phyloP scores from a whole-genome alignment of 306 rosid genomes.

The Medicago ruthenica region DNA sequence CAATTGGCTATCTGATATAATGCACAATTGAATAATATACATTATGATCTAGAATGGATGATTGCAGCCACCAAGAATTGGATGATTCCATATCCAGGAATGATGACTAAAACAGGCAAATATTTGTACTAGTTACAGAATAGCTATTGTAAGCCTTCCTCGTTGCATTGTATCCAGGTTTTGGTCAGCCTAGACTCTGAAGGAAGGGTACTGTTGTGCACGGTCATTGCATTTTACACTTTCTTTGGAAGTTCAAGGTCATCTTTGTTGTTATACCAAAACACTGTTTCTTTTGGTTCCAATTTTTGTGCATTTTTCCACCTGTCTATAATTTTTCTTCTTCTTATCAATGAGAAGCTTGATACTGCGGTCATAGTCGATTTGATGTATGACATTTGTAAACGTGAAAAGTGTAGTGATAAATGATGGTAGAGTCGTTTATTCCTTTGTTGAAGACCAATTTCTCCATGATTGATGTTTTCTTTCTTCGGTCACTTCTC shows the following conservation, averaged over 20 bases:
- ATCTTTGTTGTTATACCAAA: slow-evolving; percentile 40
- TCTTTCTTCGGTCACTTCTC: neutral
- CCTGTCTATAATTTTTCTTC: slow-evolving; percentile 30
- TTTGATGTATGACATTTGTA: slow-evolving; percentile 37
- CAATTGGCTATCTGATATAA: slow-evolving; percentile 38
- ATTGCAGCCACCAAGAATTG: slow-evolving; percentile 31
- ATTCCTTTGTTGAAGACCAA: neutral
- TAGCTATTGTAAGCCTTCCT: slow-evolving; percentile 31
- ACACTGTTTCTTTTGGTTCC: slow-evolving; percentile 1
- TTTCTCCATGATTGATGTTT: slow-evolving; percentile 6
- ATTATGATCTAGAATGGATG: slow-evolving; percentile 19
- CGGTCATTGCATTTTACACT: slow-evolving; percentile 30
- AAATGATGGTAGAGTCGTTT: slow-evolving; percentile 9
- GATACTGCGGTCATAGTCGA: slow-evolving; percentile 9
- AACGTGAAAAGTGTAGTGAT: slow-evolving; percentile 34
- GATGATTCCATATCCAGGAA: slow-evolving; percentile 40
- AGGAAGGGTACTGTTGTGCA: slow-evolving; percentile 28
- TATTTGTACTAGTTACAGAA: slow-evolving; percentile 29
- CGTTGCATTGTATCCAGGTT: slow-evolving; percentile 43
- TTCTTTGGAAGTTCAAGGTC: slow-evolving; percentile 13
- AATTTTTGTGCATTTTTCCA: slow-evolving; percentile 40
- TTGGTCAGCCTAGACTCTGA: slow-evolving; percentile 33
- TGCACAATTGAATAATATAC: slow-evolving; percentile 35
- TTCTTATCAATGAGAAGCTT: slow-evolving; percentile 20
- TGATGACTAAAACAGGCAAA: slow-evolving; percentile 33